Evolutionary conservation across 805 yeast species (phyloP), one percentile per base, ranked within the genome.

Genomic region (Wickerhamomyces xylosicus): DNA sequence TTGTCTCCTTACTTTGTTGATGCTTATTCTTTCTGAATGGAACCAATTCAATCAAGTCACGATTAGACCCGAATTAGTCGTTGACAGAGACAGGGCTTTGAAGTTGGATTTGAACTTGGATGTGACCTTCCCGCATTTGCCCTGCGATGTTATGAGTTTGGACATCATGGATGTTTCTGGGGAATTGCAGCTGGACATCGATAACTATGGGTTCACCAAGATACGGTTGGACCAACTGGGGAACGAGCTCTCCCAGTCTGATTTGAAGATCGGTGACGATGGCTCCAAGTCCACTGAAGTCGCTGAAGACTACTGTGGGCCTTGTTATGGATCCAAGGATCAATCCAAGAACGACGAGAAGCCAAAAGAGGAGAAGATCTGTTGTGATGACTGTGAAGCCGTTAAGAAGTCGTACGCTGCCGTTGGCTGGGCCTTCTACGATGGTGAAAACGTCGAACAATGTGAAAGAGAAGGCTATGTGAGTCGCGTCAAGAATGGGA

Each of bases 91-190:
- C 45, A 69, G 80, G 46, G 77, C 83, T 42, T 73, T 75, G 53
- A 76, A 80, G 47, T 64, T 92, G 59, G 86, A 81, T 39, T 78
- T 92, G 47, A 78, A 80, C 53, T 51, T 90, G 44, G 95, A 92
- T 58, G 69, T 92, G 34, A 69, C 85, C 2, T 92, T 92, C 56
- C 95, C 90, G 4, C 62, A 78, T 42, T 47, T 90, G 38, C 97
- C 98, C 3, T 92, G 98, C 59, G 94, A 81, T 41, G 50, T 81
- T 44, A 55, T 90, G 41, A 74, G 85, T 25, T 60, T 92, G 59
- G 98, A 92, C 58, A 74, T 89, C 29, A 75, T 92, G 78, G 97
- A 92, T 60, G 76, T 79, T 37, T 69, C 85, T 32, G 97, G 97
- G 5, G 95, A 89, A 49, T 52, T 78, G 38, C 92, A 85, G 59